phyloP scores from a whole-genome alignment of 495 filamentous ascomycete species.

The Annulohypoxylon stygium region DNA sequence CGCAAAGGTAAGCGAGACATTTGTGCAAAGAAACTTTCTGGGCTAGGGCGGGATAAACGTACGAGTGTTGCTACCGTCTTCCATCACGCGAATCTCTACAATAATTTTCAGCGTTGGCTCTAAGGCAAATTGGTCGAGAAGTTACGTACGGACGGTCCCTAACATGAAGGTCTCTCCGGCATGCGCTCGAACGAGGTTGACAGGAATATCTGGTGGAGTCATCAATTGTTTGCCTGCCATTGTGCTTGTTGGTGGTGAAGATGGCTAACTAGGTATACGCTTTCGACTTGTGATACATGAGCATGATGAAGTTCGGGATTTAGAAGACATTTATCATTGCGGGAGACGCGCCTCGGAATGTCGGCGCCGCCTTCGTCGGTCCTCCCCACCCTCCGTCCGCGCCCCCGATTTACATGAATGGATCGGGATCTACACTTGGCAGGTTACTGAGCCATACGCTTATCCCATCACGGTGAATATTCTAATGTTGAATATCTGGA shows the following conservation, averaged over 20 bases:
- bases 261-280: no score
- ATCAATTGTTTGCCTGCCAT: constrained; percentile 8
- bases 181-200: constrained; percentile 1
- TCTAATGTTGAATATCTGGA: not conserved
- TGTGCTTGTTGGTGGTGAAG: not conserved
- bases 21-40: no score
- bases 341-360: not conserved
- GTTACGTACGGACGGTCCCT: not conserved
- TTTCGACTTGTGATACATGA: no score
- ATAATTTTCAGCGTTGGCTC: not conserved
- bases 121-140: not conserved
- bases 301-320: not conserved
- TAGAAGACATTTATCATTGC: not conserved
- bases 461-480: not conserved
- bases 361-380: no score
- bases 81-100: not conserved
- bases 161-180: constrained; percentile 3
- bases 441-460: not conserved
- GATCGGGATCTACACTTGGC: not conserved
- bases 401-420: not conserved
- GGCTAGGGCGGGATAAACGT: not conserved
- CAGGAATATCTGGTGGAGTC: not conserved
- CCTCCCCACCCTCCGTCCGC: not conserved
- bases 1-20: not conserved
- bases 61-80: constrained; percentile 14